Evolutionary conservation across 257 asterid genomes (phyloP).

Genomic region (Voacanga thouarsii): DNA sequence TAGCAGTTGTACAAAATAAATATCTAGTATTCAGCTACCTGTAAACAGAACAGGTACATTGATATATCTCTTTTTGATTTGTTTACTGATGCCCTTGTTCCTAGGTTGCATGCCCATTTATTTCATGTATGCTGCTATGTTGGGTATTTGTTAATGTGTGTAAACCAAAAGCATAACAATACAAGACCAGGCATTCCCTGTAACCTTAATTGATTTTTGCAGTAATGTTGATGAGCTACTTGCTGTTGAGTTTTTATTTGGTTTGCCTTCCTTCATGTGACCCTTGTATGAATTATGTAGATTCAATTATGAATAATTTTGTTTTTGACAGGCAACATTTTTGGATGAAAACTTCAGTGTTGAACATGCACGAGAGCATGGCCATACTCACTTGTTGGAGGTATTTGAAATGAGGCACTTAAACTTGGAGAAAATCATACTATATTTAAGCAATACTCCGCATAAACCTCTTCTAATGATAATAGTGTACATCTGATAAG

Average conservation of each 20-base stretch:
- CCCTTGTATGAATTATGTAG: not conserved
- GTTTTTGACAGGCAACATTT: slow-evolving; percentile 76
- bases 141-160: not conserved
- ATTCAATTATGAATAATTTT: slow-evolving; percentile 1
- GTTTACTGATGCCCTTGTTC: not conserved
- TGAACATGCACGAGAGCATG: slow-evolving; percentile 86
- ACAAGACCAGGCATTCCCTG: not conserved
- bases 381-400: slow-evolving; percentile 91
- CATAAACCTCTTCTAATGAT: not conserved
- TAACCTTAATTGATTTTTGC: not conserved
- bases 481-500: not conserved
- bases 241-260: not conserved
- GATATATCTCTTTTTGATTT: not conserved
- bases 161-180: not conserved
- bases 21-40: not conserved
- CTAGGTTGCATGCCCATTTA: not conserved
- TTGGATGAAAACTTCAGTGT: slow-evolving; percentile 70
- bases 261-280: not conserved
- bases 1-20: not conserved
- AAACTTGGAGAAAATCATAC: not conserved
- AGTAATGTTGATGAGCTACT: not conserved
- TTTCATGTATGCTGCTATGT: not conserved
- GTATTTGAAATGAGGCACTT: slow-evolving; percentile 31
- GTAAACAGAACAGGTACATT: not conserved
- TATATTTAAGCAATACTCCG: not conserved